Evolutionary conservation across 768 basidiomycete species (phyloP).

Genomic region (Hypholoma sublateritium): DNA sequence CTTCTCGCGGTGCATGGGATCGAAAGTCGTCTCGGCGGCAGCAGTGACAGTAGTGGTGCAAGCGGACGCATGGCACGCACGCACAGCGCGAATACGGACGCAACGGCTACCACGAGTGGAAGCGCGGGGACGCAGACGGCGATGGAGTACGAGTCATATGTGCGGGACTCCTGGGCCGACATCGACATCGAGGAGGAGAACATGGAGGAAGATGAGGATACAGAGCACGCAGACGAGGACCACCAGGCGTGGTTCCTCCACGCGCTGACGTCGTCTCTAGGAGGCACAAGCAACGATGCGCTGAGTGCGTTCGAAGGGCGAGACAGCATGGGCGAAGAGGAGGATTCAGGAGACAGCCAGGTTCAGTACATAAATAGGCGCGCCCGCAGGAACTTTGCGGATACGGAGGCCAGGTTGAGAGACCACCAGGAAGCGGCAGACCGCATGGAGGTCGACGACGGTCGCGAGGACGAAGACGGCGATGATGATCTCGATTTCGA

Average conservation of each 20-base stretch:
- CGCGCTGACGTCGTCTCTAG: background rate
- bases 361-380: background rate
- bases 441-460: background rate
- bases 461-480: background rate
- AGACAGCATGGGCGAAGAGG: background rate
- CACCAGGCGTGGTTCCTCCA: constrained; percentile 3
- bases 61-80: background rate
- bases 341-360: background rate
- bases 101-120: background rate
- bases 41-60: background rate
- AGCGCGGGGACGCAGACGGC: constrained; percentile 5
- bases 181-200: constrained; percentile 14
- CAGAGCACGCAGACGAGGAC: constrained; percentile 21
- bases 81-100: background rate
- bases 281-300: constrained; percentile 21
- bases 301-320: background rate
- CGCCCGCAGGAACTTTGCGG: background rate
- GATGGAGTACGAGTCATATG: constrained; percentile 15
- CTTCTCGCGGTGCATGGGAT: constrained; percentile 51
- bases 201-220: constrained; percentile 11
- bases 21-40: constrained; percentile 27
- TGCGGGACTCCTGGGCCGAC: constrained; percentile 4
- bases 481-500: constrained; percentile 23
- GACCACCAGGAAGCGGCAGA: background rate
- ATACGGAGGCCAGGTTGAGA: background rate